Percentiles rank a stretch among this genome's conserved stretches.
These are phyloP conservation scores for Metschnikowia kunwiensis DNA, from an alignment of 805 yeast genomes.

Conservation along the genomic window DNA sequence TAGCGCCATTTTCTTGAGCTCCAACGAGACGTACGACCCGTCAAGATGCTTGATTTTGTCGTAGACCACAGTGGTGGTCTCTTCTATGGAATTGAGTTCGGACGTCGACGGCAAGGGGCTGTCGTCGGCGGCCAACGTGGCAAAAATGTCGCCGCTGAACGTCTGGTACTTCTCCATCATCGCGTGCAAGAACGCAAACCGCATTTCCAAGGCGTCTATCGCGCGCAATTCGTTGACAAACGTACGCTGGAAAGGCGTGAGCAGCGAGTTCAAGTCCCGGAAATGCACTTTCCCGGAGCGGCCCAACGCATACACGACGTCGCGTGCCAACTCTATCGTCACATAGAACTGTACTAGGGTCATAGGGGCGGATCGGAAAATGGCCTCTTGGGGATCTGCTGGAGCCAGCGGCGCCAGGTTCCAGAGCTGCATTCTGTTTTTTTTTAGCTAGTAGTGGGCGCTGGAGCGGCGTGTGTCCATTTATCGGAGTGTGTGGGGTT, in stretches of 20 bases:
- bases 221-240: constrained; percentile 40
- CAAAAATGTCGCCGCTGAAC: constrained; percentile 24
- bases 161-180: constrained; percentile 32
- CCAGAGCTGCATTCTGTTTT: constrained; percentile 10
- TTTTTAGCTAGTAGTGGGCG: no score
- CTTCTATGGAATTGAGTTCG: constrained; percentile 34
- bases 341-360: constrained; percentile 47
- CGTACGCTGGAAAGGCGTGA: constrained; percentile 46
- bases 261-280: constrained; percentile 46
- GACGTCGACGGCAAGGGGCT: constrained; percentile 29
- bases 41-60: constrained; percentile 38
- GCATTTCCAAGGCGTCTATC: constrained; percentile 33
- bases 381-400: constrained; percentile 34
- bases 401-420: constrained; percentile 2
- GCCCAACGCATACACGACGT: constrained; percentile 39
- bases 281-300: constrained; percentile 41
- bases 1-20: constrained; percentile 21
- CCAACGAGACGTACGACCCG: constrained; percentile 29
- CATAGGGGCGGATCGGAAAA: constrained; percentile 49
- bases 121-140: constrained; percentile 49
- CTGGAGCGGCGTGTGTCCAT: no score
- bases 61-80: constrained; percentile 23
- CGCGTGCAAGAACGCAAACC: constrained; percentile 26
- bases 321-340: constrained; percentile 44
- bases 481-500: no score